Conservation (phyloP, 306 rosid species). For the Quercus bicolor region DNA sequence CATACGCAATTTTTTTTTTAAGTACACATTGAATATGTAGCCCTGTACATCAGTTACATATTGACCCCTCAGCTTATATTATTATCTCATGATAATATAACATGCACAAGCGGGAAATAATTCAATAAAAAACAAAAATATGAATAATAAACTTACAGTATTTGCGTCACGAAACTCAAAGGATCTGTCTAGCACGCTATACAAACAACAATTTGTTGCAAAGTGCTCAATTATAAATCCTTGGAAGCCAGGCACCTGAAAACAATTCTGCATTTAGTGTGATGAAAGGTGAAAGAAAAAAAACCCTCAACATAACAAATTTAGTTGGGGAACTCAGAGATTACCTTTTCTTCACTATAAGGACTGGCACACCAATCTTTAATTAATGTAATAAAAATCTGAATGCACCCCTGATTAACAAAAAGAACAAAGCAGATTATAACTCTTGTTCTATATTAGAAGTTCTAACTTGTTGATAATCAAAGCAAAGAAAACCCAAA, state of each 20-base stretch:
- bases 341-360: slow-evolving; percentile 73
- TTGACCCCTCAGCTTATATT: not conserved
- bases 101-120: not conserved
- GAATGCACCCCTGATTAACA: slow-evolving; percentile 75
- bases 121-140: slow-evolving; percentile 7
- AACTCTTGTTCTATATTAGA: slow-evolving; percentile 2
- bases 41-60: not conserved
- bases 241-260: slow-evolving; percentile 92
- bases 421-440: slow-evolving; percentile 12
- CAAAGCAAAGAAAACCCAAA: slow-evolving; percentile 9
- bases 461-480: not conserved
- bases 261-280: slow-evolving; percentile 21
- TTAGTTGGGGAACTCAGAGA: slow-evolving; percentile 5
- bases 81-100: not conserved
- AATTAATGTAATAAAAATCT: slow-evolving; percentile 77
- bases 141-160: slow-evolving; percentile 56
- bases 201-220: slow-evolving; percentile 87
- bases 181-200: slow-evolving; percentile 86
- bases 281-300: not conserved
- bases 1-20: not conserved
- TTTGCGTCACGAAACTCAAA: slow-evolving; percentile 91
- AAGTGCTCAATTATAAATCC: slow-evolving; percentile 72
- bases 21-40: not conserved
- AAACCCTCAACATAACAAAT: slow-evolving; percentile 2
- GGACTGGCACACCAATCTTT: slow-evolving; percentile 89